phyloP scores from a whole-genome alignment of 345 rosid genomes.

The Rubroshorea leprosula region DNA sequence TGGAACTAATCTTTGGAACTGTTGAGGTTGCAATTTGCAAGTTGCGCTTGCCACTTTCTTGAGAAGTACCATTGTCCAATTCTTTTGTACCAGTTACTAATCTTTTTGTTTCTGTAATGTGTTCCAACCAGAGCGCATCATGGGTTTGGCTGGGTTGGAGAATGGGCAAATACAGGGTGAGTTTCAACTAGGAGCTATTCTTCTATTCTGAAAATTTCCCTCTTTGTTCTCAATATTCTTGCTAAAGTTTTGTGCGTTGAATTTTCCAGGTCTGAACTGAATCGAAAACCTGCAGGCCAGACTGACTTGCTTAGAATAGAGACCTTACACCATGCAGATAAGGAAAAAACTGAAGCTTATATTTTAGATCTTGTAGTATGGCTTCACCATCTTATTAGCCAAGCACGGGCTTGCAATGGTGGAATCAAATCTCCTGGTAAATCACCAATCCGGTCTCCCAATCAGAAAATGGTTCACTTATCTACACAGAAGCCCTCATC shows the following conservation, averaged over 20 bases:
- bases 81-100: neutral
- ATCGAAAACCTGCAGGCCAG: constrained; percentile 37
- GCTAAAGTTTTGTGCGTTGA: neutral
- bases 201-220: neutral
- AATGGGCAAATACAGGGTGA: constrained; percentile 93
- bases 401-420: constrained; percentile 25
- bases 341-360: constrained; percentile 67
- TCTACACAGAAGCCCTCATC: constrained; percentile 29
- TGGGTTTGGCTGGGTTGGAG: constrained; percentile 86
- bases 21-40: constrained; percentile 14
- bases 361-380: constrained; percentile 75
- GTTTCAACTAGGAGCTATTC: constrained; percentile 11
- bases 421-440: constrained; percentile 20
- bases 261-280: constrained; percentile 46
- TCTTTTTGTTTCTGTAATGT: constrained; percentile 7
- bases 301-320: constrained; percentile 63
- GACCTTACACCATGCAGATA: constrained; percentile 84
- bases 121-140: constrained; percentile 62
- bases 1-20: constrained; percentile 2
- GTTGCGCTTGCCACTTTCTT: neutral
- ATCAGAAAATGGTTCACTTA: constrained; percentile 41
- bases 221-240: neutral
- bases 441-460: constrained; percentile 70
- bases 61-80: neutral
- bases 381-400: constrained; percentile 71